These are phyloP conservation scores for Phoenix dactylifera DNA, from an alignment of 176 grass and related monocot genomes.

Conservation along the genomic window DNA sequence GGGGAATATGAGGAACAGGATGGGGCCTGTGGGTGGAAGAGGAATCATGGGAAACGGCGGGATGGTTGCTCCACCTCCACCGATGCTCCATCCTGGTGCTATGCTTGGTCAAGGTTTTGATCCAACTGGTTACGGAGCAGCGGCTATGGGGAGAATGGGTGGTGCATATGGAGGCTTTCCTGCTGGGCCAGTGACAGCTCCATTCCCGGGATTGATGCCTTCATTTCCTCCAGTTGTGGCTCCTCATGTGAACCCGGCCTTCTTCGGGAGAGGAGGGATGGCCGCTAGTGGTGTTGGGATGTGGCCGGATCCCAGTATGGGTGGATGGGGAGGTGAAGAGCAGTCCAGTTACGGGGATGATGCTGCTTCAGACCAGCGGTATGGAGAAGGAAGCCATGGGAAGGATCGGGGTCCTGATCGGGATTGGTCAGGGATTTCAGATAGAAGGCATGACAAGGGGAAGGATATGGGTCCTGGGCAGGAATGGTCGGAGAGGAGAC, in stretches of 20 bases:
- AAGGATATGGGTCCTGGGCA: constrained; percentile 1
- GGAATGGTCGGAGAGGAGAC: neutral
- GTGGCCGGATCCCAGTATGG: constrained; percentile 76
- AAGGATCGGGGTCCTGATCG: neutral
- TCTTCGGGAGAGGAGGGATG: constrained; percentile 72
- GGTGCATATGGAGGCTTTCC: constrained; percentile 67
- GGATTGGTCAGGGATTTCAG: neutral
- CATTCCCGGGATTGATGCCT: constrained; percentile 79
- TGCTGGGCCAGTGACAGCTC: constrained; percentile 42
- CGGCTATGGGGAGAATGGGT: constrained; percentile 68
- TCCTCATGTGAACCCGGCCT: constrained; percentile 85
- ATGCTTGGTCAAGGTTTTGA: constrained; percentile 83
- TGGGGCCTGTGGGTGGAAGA: constrained; percentile 41
- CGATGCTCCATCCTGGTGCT: constrained; percentile 52
- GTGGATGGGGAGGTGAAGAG: constrained; percentile 64
- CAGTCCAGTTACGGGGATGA: constrained; percentile 83
- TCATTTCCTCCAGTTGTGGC: constrained; percentile 67
- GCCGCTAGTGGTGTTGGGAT: constrained; percentile 43
- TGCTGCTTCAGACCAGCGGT: constrained; percentile 74
- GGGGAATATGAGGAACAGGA: constrained; percentile 52
- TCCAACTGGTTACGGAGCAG: constrained; percentile 54
- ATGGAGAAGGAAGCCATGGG: constrained; percentile 45
- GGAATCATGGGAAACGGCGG: constrained; percentile 67
- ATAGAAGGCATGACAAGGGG: constrained; percentile 4
- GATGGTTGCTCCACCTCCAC: constrained; percentile 53